Percentiles rank a stretch among this genome's conserved stretches.
Evolutionary conservation across 139 green algal species (phyloP).

Genomic region (Tetraselmis chui): DNA sequence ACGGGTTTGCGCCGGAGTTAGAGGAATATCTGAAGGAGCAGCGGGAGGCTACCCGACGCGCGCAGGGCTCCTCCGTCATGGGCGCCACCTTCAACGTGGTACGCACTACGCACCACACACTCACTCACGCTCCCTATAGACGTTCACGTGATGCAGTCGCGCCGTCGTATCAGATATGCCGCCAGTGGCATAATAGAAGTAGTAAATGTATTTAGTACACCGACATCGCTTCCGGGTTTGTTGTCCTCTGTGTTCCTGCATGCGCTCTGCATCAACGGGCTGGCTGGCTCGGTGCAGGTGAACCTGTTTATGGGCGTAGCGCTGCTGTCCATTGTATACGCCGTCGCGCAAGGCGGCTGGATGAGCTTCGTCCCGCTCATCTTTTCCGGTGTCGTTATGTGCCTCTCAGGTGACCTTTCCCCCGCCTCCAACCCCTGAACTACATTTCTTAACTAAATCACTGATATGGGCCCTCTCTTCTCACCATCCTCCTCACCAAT

Average conservation of each 20-base stretch:
- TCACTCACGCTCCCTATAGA: too few relatives aligned
- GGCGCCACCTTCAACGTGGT: background rate
- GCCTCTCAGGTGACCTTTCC: background rate
- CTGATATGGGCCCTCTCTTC: too few relatives aligned
- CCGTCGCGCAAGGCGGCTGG: background rate
- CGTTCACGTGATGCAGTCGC: too few relatives aligned
- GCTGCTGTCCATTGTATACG: background rate
- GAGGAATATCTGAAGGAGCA: background rate
- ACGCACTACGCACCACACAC: too few relatives aligned
- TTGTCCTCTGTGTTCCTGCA: too few relatives aligned
- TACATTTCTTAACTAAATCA: background rate
- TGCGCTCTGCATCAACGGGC: too few relatives aligned
- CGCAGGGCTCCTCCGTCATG: background rate
- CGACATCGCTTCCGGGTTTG: too few relatives aligned
- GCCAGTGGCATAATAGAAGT: too few relatives aligned
- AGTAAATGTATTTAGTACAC: too few relatives aligned
- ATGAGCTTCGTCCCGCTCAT: background rate
- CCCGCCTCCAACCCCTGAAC: background rate
- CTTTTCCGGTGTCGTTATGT: background rate
- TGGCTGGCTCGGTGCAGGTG: too few relatives aligned
- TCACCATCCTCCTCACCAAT: too few relatives aligned
- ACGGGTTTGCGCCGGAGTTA: background rate
- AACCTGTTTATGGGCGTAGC: background rate
- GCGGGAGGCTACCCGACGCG: background rate
- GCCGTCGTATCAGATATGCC: too few relatives aligned